These are phyloP conservation scores for Hypomyces perniciosus DNA, from an alignment of 2,329 filamentous ascomycete genomes.

Conservation along the genomic window DNA sequence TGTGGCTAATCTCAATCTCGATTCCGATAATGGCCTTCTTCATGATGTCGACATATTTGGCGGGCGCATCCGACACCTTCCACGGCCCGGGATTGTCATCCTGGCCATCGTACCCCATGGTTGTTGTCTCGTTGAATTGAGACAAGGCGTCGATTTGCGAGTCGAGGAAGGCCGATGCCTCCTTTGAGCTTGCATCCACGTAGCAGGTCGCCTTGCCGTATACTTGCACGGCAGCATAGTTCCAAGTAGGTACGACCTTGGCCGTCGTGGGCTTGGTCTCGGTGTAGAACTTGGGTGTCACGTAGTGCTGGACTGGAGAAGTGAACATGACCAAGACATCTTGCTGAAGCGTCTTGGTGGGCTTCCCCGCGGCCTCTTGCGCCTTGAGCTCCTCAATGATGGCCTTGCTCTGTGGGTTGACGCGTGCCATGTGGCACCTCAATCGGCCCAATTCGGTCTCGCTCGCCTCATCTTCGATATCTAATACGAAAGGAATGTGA, in stretches of 20 bases:
- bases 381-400: conserved; percentile 43
- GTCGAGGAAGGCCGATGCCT: conserved; percentile 42
- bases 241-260: conserved; percentile 67
- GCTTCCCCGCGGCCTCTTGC: conserved; percentile 1
- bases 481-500: conserved; percentile 56
- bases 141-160: conserved; percentile 49
- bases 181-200: conserved; percentile 40
- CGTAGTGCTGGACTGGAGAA: conserved; percentile 52
- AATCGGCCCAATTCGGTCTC: conserved; percentile 39
- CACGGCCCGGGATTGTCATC: conserved; percentile 36
- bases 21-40: conserved; percentile 56
- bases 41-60: conserved; percentile 48
- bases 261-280: conserved; percentile 58
- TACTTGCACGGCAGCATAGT: conserved; percentile 59
- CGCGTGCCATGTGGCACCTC: conserved; percentile 55
- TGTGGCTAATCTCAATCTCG: conserved; percentile 48
- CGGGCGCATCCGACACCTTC: conserved; percentile 52
- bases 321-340: conserved; percentile 62
- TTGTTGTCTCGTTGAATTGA: conserved; percentile 40
- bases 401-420: conserved; percentile 58
- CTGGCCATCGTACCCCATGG: conserved; percentile 50
- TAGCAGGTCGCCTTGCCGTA: conserved; percentile 54
- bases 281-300: conserved; percentile 63
- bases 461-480: conserved; percentile 37
- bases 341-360: conserved; percentile 29